phyloP scores from a whole-genome alignment of 2,329 filamentous ascomycete genomes.

The Sporothrix euskadiensis region DNA sequence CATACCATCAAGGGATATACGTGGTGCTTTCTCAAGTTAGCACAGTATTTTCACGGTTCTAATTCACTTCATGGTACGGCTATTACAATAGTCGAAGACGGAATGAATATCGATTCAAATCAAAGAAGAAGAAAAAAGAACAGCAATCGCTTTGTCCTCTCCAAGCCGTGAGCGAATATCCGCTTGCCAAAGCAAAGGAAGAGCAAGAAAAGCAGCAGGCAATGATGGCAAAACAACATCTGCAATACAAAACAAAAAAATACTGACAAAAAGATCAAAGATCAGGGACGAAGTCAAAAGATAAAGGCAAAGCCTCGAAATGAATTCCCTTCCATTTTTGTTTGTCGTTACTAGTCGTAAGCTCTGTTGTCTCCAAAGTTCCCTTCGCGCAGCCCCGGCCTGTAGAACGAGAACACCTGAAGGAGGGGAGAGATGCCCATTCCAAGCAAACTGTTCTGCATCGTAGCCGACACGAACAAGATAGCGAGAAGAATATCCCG shows the following conservation, averaged over 20 bases:
- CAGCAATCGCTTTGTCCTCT: background rate
- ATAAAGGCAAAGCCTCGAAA: conserved; percentile 12
- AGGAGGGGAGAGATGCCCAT: background rate
- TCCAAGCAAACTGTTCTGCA: background rate
- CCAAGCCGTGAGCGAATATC: background rate
- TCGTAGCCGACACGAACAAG: background rate
- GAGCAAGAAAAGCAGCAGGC: conserved; percentile 7
- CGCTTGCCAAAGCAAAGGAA: background rate
- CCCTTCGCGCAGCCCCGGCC: background rate
- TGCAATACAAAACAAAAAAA: background rate
- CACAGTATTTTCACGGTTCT: no score
- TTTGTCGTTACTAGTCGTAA: conserved; percentile 21
- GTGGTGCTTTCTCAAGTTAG: no score
- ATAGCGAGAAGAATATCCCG: background rate
- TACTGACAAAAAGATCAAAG: background rate
- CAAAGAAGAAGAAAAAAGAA: background rate
- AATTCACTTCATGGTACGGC: background rate
- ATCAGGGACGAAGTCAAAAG: background rate
- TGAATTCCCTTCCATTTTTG: conserved; percentile 15
- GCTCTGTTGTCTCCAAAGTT: background rate
- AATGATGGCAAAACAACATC: background rate
- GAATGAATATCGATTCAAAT: background rate
- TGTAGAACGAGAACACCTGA: background rate
- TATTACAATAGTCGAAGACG: background rate
- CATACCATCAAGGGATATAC: background rate